Conservation (phyloP, 768 basidiomycete genomes). For the Mycena capillaripes region DNA sequence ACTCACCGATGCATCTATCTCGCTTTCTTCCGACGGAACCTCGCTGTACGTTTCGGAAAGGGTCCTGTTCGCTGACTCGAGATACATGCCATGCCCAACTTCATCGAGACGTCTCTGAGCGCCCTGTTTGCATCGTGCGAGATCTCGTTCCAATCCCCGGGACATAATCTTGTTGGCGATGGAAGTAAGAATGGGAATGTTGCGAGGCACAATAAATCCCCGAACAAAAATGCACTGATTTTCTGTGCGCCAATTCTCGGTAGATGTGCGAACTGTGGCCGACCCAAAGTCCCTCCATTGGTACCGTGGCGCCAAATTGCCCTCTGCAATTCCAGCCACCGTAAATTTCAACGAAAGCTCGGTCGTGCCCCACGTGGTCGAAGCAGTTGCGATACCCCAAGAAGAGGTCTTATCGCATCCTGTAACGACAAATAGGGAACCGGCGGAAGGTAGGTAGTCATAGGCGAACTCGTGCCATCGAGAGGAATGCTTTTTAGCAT, state of each 20-base stretch:
- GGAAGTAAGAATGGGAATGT: neutral
- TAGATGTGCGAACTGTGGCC: conserved; percentile 8
- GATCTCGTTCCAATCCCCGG: neutral
- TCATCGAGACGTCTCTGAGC: no score
- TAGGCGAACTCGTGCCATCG: conserved; percentile 18
- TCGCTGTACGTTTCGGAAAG: neutral
- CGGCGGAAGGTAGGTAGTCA: neutral
- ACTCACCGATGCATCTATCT: neutral
- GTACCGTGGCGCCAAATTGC: conserved; percentile 14
- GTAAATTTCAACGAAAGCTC: conserved; percentile 21
- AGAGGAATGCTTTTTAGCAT: conserved; percentile 18
- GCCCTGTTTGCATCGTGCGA: neutral
- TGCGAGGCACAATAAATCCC: conserved; percentile 2
- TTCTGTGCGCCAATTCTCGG: neutral
- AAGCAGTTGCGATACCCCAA: conserved; percentile 36
- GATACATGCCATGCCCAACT: no score
- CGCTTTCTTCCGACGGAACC: neutral
- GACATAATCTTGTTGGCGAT: neutral
- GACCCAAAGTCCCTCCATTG: conserved; percentile 24
- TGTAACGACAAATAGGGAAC: conserved; percentile 34
- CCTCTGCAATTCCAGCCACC: conserved; percentile 8
- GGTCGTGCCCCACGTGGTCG: conserved; percentile 1
- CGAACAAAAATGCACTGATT: conserved; percentile 39
- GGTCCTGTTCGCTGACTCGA: neutral
- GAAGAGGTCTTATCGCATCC: conserved; percentile 38